phyloP scores from a whole-genome alignment of 2,329 filamentous ascomycete species.

The Verticillium nonalfalfae region DNA sequence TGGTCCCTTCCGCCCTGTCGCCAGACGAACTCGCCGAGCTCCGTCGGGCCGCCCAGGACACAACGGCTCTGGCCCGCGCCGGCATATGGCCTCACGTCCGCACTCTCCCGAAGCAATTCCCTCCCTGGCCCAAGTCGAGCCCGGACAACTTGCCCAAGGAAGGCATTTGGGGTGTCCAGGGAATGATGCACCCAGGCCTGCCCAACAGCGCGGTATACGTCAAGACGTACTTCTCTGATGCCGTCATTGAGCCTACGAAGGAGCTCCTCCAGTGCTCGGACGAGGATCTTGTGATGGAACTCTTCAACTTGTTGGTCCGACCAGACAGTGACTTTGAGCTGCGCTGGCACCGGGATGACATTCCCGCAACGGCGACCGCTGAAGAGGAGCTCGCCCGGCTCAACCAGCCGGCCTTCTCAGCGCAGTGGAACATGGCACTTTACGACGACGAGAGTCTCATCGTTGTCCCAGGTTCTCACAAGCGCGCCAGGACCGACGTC shows the following conservation, averaged over 20 bases:
- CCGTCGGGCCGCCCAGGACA: constrained; percentile 49
- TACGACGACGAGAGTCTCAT: constrained; percentile 69
- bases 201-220: constrained; percentile 57
- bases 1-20: constrained; percentile 60
- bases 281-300: constrained; percentile 72
- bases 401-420: constrained; percentile 58
- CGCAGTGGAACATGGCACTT: constrained; percentile 83
- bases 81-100: constrained; percentile 77
- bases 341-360: constrained; percentile 82
- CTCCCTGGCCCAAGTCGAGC: constrained; percentile 58
- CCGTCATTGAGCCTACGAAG: constrained; percentile 56
- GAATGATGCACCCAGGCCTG: constrained; percentile 70
- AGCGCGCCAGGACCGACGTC: constrained; percentile 58
- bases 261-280: constrained; percentile 53
- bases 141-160: constrained; percentile 36
- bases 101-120: constrained; percentile 85
- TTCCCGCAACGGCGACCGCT: constrained; percentile 56
- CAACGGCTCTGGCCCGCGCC: constrained; percentile 56
- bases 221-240: constrained; percentile 63
- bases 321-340: constrained; percentile 67
- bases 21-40: constrained; percentile 49
- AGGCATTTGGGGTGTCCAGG: constrained; percentile 88
- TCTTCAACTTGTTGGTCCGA: constrained; percentile 79
- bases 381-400: constrained; percentile 64
- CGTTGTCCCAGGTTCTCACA: constrained; percentile 72